Conservation (phyloP, 1,139 yeast species). For the Debaryomyces psychrophilus region DNA sequence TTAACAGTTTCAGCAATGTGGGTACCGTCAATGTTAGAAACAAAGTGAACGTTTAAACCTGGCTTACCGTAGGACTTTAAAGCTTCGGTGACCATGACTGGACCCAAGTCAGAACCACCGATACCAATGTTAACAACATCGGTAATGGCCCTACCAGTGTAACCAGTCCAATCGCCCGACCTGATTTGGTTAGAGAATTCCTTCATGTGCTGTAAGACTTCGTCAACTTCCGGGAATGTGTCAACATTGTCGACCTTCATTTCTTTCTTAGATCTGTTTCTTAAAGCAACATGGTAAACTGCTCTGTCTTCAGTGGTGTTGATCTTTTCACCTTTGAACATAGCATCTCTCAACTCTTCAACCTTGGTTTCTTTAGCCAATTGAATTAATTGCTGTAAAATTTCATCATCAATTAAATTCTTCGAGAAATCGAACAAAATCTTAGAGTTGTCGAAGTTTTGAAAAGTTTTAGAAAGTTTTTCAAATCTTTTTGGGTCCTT, state of each 20-base stretch:
- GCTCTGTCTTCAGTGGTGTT: constrained; percentile 96
- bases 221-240: constrained; percentile 87
- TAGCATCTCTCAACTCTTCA: constrained; percentile 81
- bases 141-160: constrained; percentile 90
- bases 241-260: constrained; percentile 89
- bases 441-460: constrained; percentile 82
- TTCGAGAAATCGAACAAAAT: constrained; percentile 93
- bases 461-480: constrained; percentile 75
- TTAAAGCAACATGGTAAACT: constrained; percentile 92
- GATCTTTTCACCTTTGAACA: constrained; percentile 92
- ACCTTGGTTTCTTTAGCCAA: constrained; percentile 92
- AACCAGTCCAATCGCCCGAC: constrained; percentile 95
- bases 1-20: constrained; percentile 91
- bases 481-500: constrained; percentile 74
- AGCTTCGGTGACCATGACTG: constrained; percentile 99
- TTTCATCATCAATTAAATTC: constrained; percentile 86
- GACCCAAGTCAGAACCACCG: constrained; percentile 98
- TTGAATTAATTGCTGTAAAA: constrained; percentile 63
- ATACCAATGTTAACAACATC: constrained; percentile 97
- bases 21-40: constrained; percentile 97
- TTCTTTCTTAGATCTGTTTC: constrained; percentile 82
- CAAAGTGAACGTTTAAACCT: constrained; percentile 83
- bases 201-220: constrained; percentile 92
- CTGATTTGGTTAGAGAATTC: constrained; percentile 89
- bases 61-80: constrained; percentile 84